A percentile compares a stretch with the other conserved stretches of the same genome.
phyloP scores from a whole-genome alignment of 805 yeast species.

The Wickerhamomyces mucosus region DNA sequence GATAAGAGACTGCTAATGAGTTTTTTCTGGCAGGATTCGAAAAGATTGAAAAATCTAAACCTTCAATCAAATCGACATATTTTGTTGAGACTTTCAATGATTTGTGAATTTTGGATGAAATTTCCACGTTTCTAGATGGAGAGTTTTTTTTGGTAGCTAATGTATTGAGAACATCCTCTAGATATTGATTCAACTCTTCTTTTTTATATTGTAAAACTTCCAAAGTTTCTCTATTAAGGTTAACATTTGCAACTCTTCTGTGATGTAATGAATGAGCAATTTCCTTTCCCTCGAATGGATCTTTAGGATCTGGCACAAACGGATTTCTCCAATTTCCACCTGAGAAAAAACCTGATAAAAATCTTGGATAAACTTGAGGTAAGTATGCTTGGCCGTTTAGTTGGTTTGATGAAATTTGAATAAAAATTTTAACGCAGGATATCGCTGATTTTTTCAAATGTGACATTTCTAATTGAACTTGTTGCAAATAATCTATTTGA shows the following conservation, averaged over 20 bases:
- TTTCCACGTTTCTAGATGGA: constrained; percentile 39
- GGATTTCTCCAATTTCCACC: constrained; percentile 81
- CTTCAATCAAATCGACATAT: constrained; percentile 44
- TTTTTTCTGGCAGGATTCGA: constrained; percentile 17
- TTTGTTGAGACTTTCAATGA: constrained; percentile 38
- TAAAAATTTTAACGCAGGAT: constrained; percentile 21
- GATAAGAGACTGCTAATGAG: constrained; percentile 1
- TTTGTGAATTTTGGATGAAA: constrained; percentile 44
- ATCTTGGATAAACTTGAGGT: constrained; percentile 66
- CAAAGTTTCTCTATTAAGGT: constrained; percentile 42
- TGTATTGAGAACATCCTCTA: constrained; percentile 32
- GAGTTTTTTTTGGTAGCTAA: constrained; percentile 31
- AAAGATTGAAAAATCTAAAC: constrained; percentile 51
- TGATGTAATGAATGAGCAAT: constrained; percentile 14
- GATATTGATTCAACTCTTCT: constrained; percentile 28
- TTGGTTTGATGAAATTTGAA: constrained; percentile 22
- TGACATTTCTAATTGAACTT: constrained; percentile 30
- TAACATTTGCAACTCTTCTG: constrained; percentile 27
- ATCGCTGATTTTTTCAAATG: constrained; percentile 24
- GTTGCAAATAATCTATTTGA: constrained; percentile 23
- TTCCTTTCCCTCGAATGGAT: constrained; percentile 20
- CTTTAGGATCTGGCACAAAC: constrained; percentile 33
- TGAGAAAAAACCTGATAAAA: constrained; percentile 52
- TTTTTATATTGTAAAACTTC: constrained; percentile 27
- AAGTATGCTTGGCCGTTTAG: constrained; percentile 18